phyloP scores from a whole-genome alignment of 192 early-diverging fungal species.

The Bifiguratus adelaidae region DNA sequence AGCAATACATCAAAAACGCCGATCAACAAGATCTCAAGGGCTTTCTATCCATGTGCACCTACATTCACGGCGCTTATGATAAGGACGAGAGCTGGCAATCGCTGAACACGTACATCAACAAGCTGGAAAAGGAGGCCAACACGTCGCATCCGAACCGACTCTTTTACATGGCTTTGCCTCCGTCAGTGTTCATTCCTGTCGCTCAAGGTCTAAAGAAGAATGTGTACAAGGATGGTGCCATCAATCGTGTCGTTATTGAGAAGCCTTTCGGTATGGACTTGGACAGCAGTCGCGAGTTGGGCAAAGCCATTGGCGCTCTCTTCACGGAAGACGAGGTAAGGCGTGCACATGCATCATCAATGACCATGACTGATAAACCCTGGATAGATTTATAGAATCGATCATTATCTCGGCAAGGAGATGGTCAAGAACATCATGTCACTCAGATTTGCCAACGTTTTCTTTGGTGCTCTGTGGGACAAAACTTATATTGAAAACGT shows the following conservation, averaged over 20 bases:
- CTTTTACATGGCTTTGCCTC: constrained; percentile 95
- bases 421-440: constrained; percentile 98
- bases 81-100: constrained; percentile 54
- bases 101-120: constrained; percentile 49
- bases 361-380: not conserved
- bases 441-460: constrained; percentile 88
- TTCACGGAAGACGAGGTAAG: constrained; percentile 85
- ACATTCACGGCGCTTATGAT: constrained; percentile 81
- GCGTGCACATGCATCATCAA: not conserved
- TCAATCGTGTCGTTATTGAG: constrained; percentile 88
- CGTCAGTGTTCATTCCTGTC: constrained; percentile 87
- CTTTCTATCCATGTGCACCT: constrained; percentile 67
- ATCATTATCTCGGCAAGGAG: constrained; percentile 98
- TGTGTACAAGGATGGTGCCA: constrained; percentile 50
- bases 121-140: constrained; percentile 36
- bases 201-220: constrained; percentile 59
- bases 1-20: constrained; percentile 56
- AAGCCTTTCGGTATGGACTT: constrained; percentile 97
- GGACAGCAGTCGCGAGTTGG: constrained; percentile 69
- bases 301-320: constrained; percentile 53
- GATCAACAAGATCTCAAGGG: constrained; percentile 38
- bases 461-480: constrained; percentile 92
- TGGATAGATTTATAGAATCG: constrained; percentile 89
- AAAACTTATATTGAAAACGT: constrained; percentile 79
- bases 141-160: constrained; percentile 45